These are phyloP conservation scores for Thinopyrum elongatum DNA, from an alignment of 176 grass and related monocot genomes.

Conservation along the genomic window DNA sequence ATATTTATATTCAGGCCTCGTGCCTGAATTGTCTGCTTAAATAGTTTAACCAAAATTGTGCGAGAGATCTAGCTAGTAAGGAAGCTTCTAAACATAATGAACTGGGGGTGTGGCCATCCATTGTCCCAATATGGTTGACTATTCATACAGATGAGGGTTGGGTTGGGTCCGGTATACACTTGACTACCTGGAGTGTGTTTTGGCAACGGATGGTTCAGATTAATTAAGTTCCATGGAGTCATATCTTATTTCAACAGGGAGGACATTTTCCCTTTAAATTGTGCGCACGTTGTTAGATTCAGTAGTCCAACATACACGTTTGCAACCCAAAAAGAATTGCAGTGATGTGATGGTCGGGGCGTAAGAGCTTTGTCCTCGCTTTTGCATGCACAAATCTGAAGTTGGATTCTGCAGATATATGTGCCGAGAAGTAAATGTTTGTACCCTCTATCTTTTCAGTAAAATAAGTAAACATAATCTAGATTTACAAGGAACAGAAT, in stretches of 20 bases:
- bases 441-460: neutral
- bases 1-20: neutral
- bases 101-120: neutral
- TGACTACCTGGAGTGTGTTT: neutral
- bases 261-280: neutral
- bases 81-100: neutral
- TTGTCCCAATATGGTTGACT: neutral
- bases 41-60: constrained; percentile 6
- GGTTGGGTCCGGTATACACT: neutral
- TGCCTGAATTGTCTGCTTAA: constrained; percentile 20
- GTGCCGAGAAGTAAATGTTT: neutral
- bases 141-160: neutral
- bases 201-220: neutral
- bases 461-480: neutral
- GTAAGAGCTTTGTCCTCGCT: neutral
- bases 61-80: neutral
- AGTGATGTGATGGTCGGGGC: neutral
- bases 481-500: neutral
- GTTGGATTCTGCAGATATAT: neutral
- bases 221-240: neutral
- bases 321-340: neutral
- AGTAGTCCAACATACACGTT: neutral
- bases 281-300: neutral
- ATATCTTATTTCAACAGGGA: neutral
- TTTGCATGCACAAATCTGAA: neutral